Conservation (phyloP, 139 green algal species). For the Picochlorum costavermella region DNA sequence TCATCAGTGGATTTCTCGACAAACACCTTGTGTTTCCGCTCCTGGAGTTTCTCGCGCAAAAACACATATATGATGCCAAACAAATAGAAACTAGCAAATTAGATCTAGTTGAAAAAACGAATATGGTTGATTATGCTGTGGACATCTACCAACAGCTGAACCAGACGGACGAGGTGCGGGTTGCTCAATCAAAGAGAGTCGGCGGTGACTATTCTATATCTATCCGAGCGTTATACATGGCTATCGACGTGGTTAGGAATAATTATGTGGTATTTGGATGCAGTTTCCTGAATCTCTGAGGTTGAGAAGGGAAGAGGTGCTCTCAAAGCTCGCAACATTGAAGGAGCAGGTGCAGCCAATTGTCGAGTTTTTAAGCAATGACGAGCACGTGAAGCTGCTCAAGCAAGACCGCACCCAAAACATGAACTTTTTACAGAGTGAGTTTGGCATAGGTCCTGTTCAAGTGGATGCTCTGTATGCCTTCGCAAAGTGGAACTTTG, state of each 20-base stretch:
- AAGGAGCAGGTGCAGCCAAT: constrained; percentile 72
- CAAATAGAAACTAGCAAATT: constrained; percentile 93
- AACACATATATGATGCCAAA: constrained; percentile 69
- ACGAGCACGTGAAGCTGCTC: constrained; percentile 70
- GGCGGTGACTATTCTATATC: neutral
- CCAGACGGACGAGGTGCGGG: constrained; percentile 49
- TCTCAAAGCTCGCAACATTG: constrained; percentile 45
- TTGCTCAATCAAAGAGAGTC: neutral
- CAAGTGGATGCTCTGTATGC: constrained; percentile 96
- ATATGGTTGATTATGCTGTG: constrained; percentile 99
- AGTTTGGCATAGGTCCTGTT: constrained; percentile 70
- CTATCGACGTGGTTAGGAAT: neutral
- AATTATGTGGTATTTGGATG: neutral
- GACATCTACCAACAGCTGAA: constrained; percentile 90
- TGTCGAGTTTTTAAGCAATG: constrained; percentile 83
- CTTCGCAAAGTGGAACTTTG: constrained; percentile 97
- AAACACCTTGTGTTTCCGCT: constrained; percentile 92
- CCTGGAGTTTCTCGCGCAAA: constrained; percentile 87
- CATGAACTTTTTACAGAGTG: constrained; percentile 72
- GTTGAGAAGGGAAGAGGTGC: constrained; percentile 36
- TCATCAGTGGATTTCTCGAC: constrained; percentile 72
- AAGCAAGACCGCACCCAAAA: constrained; percentile 93
- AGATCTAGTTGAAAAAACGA: constrained; percentile 87
- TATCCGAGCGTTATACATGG: neutral
- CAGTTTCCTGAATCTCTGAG: constrained; percentile 29